Evolutionary conservation across 2,329 filamentous ascomycete species (phyloP).

Genomic region (Aspergillus quadrilineatus): DNA sequence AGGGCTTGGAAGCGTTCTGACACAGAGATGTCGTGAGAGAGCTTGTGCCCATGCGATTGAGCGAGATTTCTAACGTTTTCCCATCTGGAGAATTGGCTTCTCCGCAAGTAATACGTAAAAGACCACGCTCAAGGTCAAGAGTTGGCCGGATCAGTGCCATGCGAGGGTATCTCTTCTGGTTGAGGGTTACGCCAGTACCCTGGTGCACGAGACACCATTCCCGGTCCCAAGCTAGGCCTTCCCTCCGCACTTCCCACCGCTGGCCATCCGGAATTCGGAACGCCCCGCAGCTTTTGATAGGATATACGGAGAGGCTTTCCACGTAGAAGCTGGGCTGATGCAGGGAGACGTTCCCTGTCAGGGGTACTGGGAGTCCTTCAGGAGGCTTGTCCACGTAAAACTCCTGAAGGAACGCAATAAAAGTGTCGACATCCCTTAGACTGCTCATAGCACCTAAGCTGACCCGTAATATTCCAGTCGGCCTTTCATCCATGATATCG

Average conservation of each 20-base stretch:
- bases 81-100: slow-evolving; percentile 33
- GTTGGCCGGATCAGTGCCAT: slow-evolving; percentile 81
- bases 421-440: slow-evolving; percentile 66
- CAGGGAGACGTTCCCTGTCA: slow-evolving; percentile 10
- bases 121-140: slow-evolving; percentile 67
- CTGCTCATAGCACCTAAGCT: slow-evolving; percentile 92
- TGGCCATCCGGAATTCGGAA: slow-evolving; percentile 65
- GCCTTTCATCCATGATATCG: slow-evolving; percentile 78
- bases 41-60: slow-evolving; percentile 32
- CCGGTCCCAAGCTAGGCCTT: slow-evolving; percentile 89
- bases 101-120: slow-evolving; percentile 59
- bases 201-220: slow-evolving; percentile 94
- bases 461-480: slow-evolving; percentile 80
- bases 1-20: slow-evolving; percentile 44
- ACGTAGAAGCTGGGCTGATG: slow-evolving; percentile 48
- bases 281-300: slow-evolving; percentile 90
- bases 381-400: slow-evolving; percentile 56
- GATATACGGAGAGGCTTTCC: slow-evolving; percentile 73
- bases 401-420: slow-evolving; percentile 70
- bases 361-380: slow-evolving; percentile 19
- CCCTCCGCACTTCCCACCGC: slow-evolving; percentile 73
- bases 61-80: slow-evolving; percentile 37
- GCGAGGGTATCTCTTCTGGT: slow-evolving; percentile 80
- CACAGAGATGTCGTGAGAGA: slow-evolving; percentile 67
- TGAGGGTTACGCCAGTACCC: slow-evolving; percentile 79